Evolutionary conservation across 2,329 filamentous ascomycete species (phyloP).

Genomic region (Neonectria neomacrospora): DNA sequence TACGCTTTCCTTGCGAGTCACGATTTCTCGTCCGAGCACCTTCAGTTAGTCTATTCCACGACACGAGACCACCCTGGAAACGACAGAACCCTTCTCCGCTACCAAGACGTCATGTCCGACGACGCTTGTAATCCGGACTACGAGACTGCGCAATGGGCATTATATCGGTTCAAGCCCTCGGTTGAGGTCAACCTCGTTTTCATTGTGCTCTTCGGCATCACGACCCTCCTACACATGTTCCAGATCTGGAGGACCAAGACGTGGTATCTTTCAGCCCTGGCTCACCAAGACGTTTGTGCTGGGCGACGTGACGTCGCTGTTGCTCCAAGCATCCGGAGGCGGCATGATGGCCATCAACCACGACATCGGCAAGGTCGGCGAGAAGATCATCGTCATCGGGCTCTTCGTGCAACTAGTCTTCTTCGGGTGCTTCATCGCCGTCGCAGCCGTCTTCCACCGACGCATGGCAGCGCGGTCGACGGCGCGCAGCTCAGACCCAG

Average conservation of each 20-base stretch:
- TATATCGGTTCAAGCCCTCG: conserved; percentile 42
- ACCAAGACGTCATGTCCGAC: conserved; percentile 43
- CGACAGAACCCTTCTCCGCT: conserved; percentile 27
- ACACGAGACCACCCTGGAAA: background rate
- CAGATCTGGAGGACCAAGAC: conserved; percentile 33
- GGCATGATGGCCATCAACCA: conserved; percentile 38
- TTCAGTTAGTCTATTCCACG: conserved; percentile 40
- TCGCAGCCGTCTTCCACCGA: conserved; percentile 58
- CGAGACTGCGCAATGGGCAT: conserved; percentile 39
- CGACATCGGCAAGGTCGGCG: conserved; percentile 46
- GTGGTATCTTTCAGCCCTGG: conserved; percentile 43
- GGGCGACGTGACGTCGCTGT: conserved; percentile 61
- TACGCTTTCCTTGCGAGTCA: background rate
- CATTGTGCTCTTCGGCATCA: background rate
- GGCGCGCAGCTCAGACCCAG: conserved; percentile 8
- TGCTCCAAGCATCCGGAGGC: conserved; percentile 45
- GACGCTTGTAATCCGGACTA: conserved; percentile 40
- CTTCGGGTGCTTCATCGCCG: conserved; percentile 63
- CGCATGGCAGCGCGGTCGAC: conserved; percentile 29
- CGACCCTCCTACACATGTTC: conserved; percentile 31
- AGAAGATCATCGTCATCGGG: conserved; percentile 63
- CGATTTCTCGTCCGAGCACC: background rate
- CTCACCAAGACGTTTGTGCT: conserved; percentile 63
- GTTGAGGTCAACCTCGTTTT: conserved; percentile 24
- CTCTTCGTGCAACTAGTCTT: conserved; percentile 65